Conservation (phyloP, 2,329 filamentous ascomycete genomes). For the Boeremia lycopersici region DNA sequence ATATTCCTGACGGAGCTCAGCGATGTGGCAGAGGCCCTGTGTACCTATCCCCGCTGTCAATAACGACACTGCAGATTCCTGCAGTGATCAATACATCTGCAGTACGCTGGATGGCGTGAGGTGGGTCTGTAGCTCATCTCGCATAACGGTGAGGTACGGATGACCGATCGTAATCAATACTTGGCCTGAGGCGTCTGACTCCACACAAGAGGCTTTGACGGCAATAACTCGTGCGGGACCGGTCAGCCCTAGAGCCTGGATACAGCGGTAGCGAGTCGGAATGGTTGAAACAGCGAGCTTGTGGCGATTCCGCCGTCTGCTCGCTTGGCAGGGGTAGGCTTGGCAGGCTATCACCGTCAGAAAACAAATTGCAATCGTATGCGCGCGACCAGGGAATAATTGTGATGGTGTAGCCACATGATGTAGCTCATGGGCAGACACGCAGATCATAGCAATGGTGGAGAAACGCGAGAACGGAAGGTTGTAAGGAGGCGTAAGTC, state of each 20-base stretch:
- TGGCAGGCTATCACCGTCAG: not conserved
- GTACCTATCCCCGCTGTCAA: not conserved
- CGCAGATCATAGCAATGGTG: constrained; percentile 7
- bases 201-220: constrained; percentile 7
- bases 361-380: constrained; percentile 5
- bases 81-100: not conserved
- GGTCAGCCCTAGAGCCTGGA: constrained; percentile 1
- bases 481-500: not conserved
- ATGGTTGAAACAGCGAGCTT: constrained; percentile 13
- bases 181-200: not conserved
- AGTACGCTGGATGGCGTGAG: constrained; percentile 1
- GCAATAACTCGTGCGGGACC: not conserved
- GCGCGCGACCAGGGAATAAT: not conserved
- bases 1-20: not conserved
- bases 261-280: constrained; percentile 1
- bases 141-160: constrained; percentile 4
- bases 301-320: not conserved
- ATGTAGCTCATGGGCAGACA: constrained; percentile 1
- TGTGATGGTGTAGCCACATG: constrained; percentile 1
- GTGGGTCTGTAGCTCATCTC: constrained; percentile 1
- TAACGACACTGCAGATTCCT: not conserved
- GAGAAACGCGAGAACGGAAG: not conserved
- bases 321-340: constrained; percentile 17
- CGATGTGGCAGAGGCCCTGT: not conserved
- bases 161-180: constrained; percentile 6